Evolutionary conservation across 352 stramenopile species (phyloP), one percentile per base, ranked within the genome.

Genomic region (Halophytophthora polymorphica): DNA sequence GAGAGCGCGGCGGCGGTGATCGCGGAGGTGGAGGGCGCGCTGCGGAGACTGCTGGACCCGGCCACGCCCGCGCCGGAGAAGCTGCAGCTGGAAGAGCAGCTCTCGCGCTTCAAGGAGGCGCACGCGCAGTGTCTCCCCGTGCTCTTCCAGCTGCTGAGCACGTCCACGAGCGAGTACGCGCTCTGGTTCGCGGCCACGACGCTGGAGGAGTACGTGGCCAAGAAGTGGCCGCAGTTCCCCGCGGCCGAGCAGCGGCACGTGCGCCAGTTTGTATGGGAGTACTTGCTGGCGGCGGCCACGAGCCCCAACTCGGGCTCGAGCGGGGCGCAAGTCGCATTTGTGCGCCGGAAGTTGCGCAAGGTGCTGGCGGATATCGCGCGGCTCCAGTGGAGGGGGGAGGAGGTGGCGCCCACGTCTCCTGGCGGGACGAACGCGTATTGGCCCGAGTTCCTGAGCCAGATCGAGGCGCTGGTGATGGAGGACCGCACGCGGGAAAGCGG

Each of bases 161-260:
- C 73, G 13, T 88, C 75, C 11, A 72, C 60, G 52, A 87, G 77
- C 59, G 75, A 89, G 66, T 89, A 88, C 56, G 64, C 74, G 58
- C 77, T 91, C 36, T 91, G 80, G 80, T 91, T 91, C 45, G 80
- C 80, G 5, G 61, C 68, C 17, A 87, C 73, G 8, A 80, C 80
- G 29, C 50, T 91, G 21, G 80, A 91, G 35, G 80, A 91, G 61
- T 89, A 89, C 58, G 73, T 91, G 2, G 73, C 76, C 23, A 74
- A 62, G 48, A 71, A 66, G 50, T 91, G 77, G 77, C 23, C 56
- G 0, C 64, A 71, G 22, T 77, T 91, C 22, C 39, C 62, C 4
- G 21, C 41, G 13, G 45, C 57, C n/a, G 63, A 91, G 45, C 64
- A 77, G 22, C 55, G 62, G 8, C 61, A 70, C 3, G 48, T 89